Conservation (phyloP, 768 basidiomycete genomes). For the Strobilomyces echinocephalus region DNA sequence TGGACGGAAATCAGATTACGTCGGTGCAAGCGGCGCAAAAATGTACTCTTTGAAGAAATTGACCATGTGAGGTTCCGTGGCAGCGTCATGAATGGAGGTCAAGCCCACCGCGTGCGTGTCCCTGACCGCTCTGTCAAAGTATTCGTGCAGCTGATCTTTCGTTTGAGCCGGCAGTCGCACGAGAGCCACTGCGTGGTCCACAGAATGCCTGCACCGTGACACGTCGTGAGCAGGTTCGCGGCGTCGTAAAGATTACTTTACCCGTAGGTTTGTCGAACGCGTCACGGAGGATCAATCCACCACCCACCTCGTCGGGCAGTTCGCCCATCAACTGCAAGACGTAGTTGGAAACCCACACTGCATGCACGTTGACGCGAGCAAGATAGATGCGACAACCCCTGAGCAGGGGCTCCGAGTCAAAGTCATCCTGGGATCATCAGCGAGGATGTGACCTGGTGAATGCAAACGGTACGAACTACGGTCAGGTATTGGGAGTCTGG, state of each 20-base stretch:
- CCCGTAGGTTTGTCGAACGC: slow-evolving; percentile 63
- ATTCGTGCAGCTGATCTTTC: slow-evolving; percentile 50
- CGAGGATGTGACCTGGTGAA: slow-evolving; percentile 3
- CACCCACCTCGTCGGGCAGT: slow-evolving; percentile 60
- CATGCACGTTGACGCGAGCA: slow-evolving; percentile 77
- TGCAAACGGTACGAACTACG: slow-evolving; percentile 44
- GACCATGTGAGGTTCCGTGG: slow-evolving; percentile 44
- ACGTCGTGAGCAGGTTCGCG: neutral
- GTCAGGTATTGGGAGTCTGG: slow-evolving; percentile 58
- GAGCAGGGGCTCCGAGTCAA: slow-evolving; percentile 66
- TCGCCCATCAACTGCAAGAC: slow-evolving; percentile 61
- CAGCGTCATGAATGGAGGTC: slow-evolving; percentile 86
- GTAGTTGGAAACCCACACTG: slow-evolving; percentile 76
- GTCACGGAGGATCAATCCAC: slow-evolving; percentile 72
- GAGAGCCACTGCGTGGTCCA: slow-evolving; percentile 85
- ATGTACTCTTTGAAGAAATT: slow-evolving; percentile 62
- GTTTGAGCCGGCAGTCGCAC: slow-evolving; percentile 64
- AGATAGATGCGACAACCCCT: slow-evolving; percentile 68
- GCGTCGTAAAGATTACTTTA: slow-evolving; percentile 12
- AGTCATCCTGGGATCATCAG: slow-evolving; percentile 51
- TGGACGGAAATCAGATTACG: slow-evolving; percentile 27
- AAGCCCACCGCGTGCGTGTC: slow-evolving; percentile 77
- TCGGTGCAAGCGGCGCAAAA: neutral
- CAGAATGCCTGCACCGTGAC: slow-evolving; percentile 63
- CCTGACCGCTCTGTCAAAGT: slow-evolving; percentile 56